A percentile compares a stretch with the other conserved stretches of the same genome.
Evolutionary conservation across 2,329 filamentous ascomycete species (phyloP).

Genomic region (Cytospora paraplurivora): DNA sequence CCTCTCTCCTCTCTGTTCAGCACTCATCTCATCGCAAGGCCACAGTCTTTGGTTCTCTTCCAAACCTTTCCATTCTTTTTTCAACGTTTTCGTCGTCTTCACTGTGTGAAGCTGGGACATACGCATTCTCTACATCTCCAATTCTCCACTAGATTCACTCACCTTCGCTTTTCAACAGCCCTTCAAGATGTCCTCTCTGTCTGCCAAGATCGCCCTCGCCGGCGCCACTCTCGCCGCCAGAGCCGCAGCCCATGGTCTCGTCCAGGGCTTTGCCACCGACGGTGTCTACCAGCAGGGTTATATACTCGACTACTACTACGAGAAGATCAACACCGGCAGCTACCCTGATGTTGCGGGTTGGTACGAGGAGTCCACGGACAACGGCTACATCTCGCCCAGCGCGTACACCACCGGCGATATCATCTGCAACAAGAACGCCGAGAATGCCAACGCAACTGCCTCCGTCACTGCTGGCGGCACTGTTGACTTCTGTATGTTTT

Average conservation of each 20-base stretch:
- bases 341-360: constrained; percentile 36
- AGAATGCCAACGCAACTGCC: constrained; percentile 20
- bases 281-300: constrained; percentile 38
- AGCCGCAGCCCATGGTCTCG: constrained; percentile 47
- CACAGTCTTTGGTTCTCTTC: constrained; percentile 21
- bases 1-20: constrained; percentile 6
- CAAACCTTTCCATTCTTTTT: constrained; percentile 24
- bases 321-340: constrained; percentile 35
- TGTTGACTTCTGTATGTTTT: constrained; percentile 27
- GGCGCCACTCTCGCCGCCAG: constrained; percentile 34
- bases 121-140: constrained; percentile 20
- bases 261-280: constrained; percentile 52
- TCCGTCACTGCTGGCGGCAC: constrained; percentile 29
- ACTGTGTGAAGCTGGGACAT: constrained; percentile 30
- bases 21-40: constrained; percentile 20
- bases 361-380: constrained; percentile 37
- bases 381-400: constrained; percentile 15
- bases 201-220: constrained; percentile 31
- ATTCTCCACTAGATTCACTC: constrained; percentile 12
- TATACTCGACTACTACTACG: constrained; percentile 39
- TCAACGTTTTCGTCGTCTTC: constrained; percentile 26
- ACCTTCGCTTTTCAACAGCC: not conserved
- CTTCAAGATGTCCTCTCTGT: constrained; percentile 29
- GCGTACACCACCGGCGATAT: constrained; percentile 21
- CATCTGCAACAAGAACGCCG: constrained; percentile 28